Conservation (phyloP, 805 yeast species). For the Myxozyma geophila region DNA sequence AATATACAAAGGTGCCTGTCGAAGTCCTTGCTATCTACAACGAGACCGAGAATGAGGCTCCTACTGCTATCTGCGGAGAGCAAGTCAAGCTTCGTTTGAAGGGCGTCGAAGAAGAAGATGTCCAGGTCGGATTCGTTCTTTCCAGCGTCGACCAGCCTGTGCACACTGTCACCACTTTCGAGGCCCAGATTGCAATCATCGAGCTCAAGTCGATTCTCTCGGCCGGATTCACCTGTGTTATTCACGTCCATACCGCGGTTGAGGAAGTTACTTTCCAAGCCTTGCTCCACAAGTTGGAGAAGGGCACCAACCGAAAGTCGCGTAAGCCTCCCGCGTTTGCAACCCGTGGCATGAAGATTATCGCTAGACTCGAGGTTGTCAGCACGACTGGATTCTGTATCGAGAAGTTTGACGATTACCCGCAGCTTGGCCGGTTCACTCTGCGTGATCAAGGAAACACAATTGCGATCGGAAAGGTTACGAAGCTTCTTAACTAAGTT, state of each 20-base stretch:
- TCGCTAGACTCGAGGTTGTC: constrained; percentile 80
- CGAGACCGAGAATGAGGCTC: constrained; percentile 95
- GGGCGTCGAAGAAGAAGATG: constrained; percentile 97
- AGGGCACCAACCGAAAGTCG: constrained; percentile 94
- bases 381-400: constrained; percentile 82
- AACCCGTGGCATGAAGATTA: constrained; percentile 97
- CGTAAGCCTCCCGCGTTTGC: constrained; percentile 98
- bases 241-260: constrained; percentile 98
- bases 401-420: constrained; percentile 89
- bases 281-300: constrained; percentile 89
- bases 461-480: constrained; percentile 97
- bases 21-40: constrained; percentile 88
- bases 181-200: constrained; percentile 95
- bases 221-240: constrained; percentile 95
- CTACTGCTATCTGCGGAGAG: constrained; percentile 90
- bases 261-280: constrained; percentile 87
- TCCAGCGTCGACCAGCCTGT: constrained; percentile 88
- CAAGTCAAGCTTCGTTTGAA: constrained; percentile 91
- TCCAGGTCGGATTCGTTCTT: constrained; percentile 87
- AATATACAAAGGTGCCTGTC: constrained; percentile 51
- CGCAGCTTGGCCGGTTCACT: constrained; percentile 96
- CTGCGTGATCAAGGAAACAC: constrained; percentile 98
- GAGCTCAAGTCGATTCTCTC: constrained; percentile 94
- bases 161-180: constrained; percentile 85
- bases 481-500: constrained; percentile 64